phyloP scores from a whole-genome alignment of 768 basidiomycete species.

The Auricularia sp. region DNA sequence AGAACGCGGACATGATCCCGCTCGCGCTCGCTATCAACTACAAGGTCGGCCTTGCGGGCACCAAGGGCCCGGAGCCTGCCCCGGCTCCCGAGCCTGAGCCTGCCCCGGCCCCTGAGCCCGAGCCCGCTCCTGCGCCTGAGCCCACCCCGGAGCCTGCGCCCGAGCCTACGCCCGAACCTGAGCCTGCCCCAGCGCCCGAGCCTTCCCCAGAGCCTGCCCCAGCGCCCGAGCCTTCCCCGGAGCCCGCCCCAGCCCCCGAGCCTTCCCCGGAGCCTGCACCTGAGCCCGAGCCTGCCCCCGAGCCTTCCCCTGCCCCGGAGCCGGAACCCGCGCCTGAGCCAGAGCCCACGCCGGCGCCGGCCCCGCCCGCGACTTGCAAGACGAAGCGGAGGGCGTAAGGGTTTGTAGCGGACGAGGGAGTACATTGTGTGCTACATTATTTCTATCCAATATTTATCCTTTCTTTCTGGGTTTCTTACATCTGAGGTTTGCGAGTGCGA shows the following conservation, averaged over 20 bases:
- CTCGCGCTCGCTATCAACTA: conserved; percentile 4
- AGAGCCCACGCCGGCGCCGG: no score
- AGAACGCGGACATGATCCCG: background rate
- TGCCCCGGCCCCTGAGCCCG: background rate
- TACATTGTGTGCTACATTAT: no score
- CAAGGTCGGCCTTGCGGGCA: background rate
- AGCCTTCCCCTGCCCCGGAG: no score
- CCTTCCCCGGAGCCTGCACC: background rate
- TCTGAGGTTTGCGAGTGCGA: background rate
- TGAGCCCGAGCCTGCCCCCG: background rate
- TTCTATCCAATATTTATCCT: no score
- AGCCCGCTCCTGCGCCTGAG: no score
- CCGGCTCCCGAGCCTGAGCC: background rate
- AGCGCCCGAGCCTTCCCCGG: background rate
- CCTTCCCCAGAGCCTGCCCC: background rate
- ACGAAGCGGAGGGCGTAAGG: no score
- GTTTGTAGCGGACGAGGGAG: no score
- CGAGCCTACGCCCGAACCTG: background rate
- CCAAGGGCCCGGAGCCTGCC: background rate
- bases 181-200: background rate
- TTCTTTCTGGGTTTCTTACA: conserved; percentile 10
- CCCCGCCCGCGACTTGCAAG: no score
- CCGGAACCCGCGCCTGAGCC: no score
- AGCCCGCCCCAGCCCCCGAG: no score
- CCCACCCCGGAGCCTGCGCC: no score